These are phyloP conservation scores for Sanghuangporus baumii DNA, from an alignment of 1,284 basidiomycete genomes.

Conservation along the genomic window DNA sequence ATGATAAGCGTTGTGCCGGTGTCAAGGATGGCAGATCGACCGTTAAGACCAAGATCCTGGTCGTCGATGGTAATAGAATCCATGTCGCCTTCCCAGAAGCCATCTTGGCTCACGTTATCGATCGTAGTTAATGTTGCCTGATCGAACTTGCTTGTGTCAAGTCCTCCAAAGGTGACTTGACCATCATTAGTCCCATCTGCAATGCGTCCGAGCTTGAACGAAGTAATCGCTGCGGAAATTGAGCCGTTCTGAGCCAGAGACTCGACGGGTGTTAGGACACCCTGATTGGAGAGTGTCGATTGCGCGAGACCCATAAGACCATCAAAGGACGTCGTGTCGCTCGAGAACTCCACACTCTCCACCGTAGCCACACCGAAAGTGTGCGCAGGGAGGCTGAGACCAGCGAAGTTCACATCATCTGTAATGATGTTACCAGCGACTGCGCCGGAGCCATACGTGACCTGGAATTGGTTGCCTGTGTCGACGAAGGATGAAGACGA, in stretches of 20 bases:
- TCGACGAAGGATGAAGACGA: slow-evolving; percentile 65
- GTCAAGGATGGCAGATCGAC: slow-evolving; percentile 72
- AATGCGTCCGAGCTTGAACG: slow-evolving; percentile 76
- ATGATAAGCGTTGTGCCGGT: slow-evolving; percentile 72
- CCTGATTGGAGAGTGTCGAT: slow-evolving; percentile 64
- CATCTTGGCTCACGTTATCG: slow-evolving; percentile 51
- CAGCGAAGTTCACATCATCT: slow-evolving; percentile 68
- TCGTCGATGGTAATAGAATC: slow-evolving; percentile 55
- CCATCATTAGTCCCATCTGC: slow-evolving; percentile 74
- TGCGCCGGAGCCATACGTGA: slow-evolving; percentile 74
- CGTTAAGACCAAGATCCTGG: slow-evolving; percentile 42
- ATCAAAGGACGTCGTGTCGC: slow-evolving; percentile 56
- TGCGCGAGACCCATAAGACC: slow-evolving; percentile 82
- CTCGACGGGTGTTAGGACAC: slow-evolving; percentile 69
- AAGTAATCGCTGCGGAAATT: slow-evolving; percentile 66
- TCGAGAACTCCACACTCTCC: slow-evolving; percentile 64
- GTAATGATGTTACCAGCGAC: slow-evolving; percentile 63
- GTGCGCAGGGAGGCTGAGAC: slow-evolving; percentile 55
- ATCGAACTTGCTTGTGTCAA: slow-evolving; percentile 69
- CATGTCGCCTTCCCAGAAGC: slow-evolving; percentile 78
- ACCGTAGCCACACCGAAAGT: slow-evolving; percentile 65
- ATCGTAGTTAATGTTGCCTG: slow-evolving; percentile 48
- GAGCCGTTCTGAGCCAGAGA: slow-evolving; percentile 55
- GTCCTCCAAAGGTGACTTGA: slow-evolving; percentile 75
- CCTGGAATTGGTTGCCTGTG: slow-evolving; percentile 50